Base-by-base conservation (phyloP, 1,284 basidiomycete genomes). In the Bjerkandera adusta region DNA sequence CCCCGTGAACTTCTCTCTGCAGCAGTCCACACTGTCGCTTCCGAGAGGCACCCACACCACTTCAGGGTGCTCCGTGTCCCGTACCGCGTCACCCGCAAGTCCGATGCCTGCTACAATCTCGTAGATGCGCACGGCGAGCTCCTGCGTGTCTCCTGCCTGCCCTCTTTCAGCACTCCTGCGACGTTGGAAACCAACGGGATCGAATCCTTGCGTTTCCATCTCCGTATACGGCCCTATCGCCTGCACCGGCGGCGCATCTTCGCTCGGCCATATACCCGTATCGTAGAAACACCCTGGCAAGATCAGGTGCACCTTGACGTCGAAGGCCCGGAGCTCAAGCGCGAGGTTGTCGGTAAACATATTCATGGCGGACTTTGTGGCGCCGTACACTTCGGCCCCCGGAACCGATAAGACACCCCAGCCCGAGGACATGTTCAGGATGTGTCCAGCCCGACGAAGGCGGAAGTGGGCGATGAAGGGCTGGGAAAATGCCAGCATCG, bases 201-300 rank as follows among this genome's bases (percentile, higher is more conserved):
- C 41, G 20, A 51, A 44, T n/a, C 53, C 49, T 33, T 57, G 45
- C 12, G 41, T 51, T 20, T 48, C 48, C 10, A 24, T 37, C 29
- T 56, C 55, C 5, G 49, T 49, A 49, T 63, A 62, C 8, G 48
- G 21, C 25, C 20, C 44, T 12, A 39, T 43, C 16, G 5, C 16
- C 10, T 34, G 41, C 20, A 30, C 47, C 30, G 44, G 24, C 29
- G 46, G 29, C 21, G 34, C 35, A 24, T 34, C 35, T 24, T 45
- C 27, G 2, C 33, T 32, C 10, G 52, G 47, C 15, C 38, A 12
- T 29, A 37, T 35, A 34, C n/a, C 16, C 38, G 50, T 53, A 5
- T 61, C 62, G 13, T 53, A 56, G 54, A 65, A 63, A 51, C 55
- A 61, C 3, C 62, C 61, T 3, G 62, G 60, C 30, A 55, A 45